Percentiles rank a stretch among this genome's conserved stretches.
Conservation (phyloP, 192 early-diverging fungal genomes). For the Coemansia sp. region DNA sequence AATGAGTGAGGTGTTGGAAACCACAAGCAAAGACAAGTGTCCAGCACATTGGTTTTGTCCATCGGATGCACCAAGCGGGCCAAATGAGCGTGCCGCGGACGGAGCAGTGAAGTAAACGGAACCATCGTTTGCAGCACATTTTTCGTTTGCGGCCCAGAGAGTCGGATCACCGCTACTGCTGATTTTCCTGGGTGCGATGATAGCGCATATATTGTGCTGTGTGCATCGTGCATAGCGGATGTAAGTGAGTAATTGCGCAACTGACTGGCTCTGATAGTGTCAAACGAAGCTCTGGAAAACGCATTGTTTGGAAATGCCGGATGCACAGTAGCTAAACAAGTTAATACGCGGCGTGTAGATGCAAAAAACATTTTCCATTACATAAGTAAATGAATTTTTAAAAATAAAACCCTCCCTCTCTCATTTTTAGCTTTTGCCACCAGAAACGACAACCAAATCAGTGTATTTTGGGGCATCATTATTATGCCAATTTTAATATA, state of each 20-base stretch:
- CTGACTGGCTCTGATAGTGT: background rate
- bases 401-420: background rate
- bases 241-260: slow-evolving; percentile 2
- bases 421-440: too few relatives aligned
- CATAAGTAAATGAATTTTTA: too few relatives aligned
- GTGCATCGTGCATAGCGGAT: background rate
- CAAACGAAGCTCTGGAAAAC: background rate
- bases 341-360: background rate
- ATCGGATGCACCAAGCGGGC: slow-evolving; percentile 32
- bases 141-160: slow-evolving; percentile 61
- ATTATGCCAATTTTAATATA: background rate
- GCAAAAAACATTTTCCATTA: background rate
- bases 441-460: background rate
- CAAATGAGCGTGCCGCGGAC: slow-evolving; percentile 11
- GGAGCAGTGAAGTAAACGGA: background rate
- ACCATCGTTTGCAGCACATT: slow-evolving; percentile 44
- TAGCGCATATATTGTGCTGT: slow-evolving; percentile 71
- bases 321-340: background rate
- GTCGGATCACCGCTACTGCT: slow-evolving; percentile 74
- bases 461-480: background rate
- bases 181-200: slow-evolving; percentile 74
- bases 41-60: slow-evolving; percentile 51
- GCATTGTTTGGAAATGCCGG: background rate
- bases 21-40: slow-evolving; percentile 55
- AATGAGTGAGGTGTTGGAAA: slow-evolving; percentile 60